Evolutionary conservation across 2,329 filamentous ascomycete species (phyloP).

Genomic region (Aspergillus luchuensis): DNA sequence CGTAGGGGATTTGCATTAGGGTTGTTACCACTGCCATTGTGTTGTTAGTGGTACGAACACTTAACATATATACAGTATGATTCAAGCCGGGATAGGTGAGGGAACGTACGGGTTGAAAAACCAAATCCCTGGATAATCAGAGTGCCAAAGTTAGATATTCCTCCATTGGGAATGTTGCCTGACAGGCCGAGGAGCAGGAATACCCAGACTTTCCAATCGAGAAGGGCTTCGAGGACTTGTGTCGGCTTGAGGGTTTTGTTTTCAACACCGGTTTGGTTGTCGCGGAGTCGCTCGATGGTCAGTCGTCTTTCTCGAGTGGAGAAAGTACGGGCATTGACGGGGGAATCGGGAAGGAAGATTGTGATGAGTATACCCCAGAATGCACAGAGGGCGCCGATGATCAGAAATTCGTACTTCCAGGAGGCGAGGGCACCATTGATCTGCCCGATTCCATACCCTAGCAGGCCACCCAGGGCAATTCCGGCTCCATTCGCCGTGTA

Average conservation of each 20-base stretch:
- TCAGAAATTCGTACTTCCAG: conserved; percentile 63
- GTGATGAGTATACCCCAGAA: conserved; percentile 41
- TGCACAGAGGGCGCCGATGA: conserved; percentile 49
- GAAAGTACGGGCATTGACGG: conserved; percentile 49
- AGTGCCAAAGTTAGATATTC: conserved; percentile 33
- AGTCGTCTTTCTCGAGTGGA: conserved; percentile 46
- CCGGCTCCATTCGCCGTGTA: conserved; percentile 63
- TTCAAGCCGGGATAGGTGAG: no score
- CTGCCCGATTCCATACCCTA: conserved; percentile 63
- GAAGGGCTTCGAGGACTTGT: conserved; percentile 51
- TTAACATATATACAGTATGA: no score
- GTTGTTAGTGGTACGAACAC: no score
- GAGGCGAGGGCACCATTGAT: conserved; percentile 54
- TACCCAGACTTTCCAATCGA: conserved; percentile 63
- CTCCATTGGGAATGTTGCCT: conserved; percentile 33
- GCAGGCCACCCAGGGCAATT: conserved; percentile 37
- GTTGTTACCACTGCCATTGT: conserved; percentile 28
- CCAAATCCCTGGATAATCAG: conserved; percentile 44
- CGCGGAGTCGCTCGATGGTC: conserved; percentile 55
- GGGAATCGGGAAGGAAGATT: conserved; percentile 47
- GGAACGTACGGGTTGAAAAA: conserved; percentile 32
- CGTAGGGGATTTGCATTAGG: conserved; percentile 42
- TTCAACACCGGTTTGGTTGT: conserved; percentile 57
- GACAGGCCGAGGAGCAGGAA: conserved; percentile 52
- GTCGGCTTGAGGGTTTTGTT: conserved; percentile 53